Evolutionary conservation across 1,284 basidiomycete genomes (phyloP).

Genomic region (Cutaneotrichosporon sp.): DNA sequence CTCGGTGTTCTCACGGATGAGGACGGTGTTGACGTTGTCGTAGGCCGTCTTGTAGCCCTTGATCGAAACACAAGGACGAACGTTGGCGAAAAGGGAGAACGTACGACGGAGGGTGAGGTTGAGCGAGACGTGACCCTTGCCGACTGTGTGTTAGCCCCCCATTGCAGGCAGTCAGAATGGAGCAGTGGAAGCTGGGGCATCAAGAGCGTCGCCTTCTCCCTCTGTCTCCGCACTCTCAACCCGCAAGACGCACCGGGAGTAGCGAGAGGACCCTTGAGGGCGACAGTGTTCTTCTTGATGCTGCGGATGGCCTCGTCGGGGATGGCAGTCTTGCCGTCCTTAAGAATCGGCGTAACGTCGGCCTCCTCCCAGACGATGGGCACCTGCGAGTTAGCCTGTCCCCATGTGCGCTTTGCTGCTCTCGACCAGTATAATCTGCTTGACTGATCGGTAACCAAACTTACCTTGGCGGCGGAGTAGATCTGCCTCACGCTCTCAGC

Average conservation of each 20-base stretch:
- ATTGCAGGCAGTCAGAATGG: not conserved
- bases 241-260: constrained; percentile 85
- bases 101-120: constrained; percentile 96
- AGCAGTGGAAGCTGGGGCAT: too few species aligned
- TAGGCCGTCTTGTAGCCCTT: constrained; percentile 97
- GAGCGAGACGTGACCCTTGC: constrained; percentile 97
- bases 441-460: constrained; percentile 12
- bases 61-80: constrained; percentile 93
- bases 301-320: constrained; percentile 86
- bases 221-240: not conserved
- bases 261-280: constrained; percentile 92
- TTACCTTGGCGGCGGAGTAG: constrained; percentile 77
- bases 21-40: constrained; percentile 94
- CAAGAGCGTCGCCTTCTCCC: too few species aligned
- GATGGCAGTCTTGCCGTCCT: constrained; percentile 94
- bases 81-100: constrained; percentile 98
- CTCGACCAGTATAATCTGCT: not conserved
- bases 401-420: too few species aligned
- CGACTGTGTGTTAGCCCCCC: constrained; percentile 59
- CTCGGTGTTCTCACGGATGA: constrained; percentile 99
- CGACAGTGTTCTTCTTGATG: constrained; percentile 95
- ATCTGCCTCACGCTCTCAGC: constrained; percentile 93
- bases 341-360: constrained; percentile 87
- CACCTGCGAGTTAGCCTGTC: constrained; percentile 55
- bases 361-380: constrained; percentile 99